These are phyloP conservation scores for Furculomyces boomerangus DNA, from an alignment of 371 early-diverging fungal species.

Conservation along the genomic window DNA sequence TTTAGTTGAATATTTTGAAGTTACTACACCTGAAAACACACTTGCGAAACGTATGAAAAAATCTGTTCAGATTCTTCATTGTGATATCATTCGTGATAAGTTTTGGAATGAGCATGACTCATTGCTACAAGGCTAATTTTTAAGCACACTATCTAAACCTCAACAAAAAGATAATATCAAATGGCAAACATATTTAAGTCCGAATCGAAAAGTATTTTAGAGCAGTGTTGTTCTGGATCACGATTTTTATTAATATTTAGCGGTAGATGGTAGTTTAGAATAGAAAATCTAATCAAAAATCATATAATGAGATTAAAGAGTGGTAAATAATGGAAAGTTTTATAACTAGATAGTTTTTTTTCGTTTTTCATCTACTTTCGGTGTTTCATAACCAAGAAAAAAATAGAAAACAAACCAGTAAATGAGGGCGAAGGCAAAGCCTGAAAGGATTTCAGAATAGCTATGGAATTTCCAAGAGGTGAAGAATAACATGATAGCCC, in stretches of 20 bases:
- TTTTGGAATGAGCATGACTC: conserved; percentile 49
- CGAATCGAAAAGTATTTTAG: too few species aligned
- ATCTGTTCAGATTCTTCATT: conserved; percentile 35
- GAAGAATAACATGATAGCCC: conserved; percentile 56
- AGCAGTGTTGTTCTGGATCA: too few species aligned
- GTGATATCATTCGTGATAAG: conserved; percentile 68
- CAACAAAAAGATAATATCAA: too few species aligned
- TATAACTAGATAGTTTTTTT: too few species aligned
- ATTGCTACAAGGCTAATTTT: conserved; percentile 10
- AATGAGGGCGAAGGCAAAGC: conserved; percentile 41
- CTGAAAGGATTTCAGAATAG: conserved; percentile 45
- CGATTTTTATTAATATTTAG: too few species aligned
- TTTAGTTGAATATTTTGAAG: conserved; percentile 18
- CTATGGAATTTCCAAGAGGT: conserved; percentile 71
- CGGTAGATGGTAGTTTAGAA: too few species aligned
- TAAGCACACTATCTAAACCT: too few species aligned
- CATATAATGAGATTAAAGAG: too few species aligned
- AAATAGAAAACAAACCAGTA: conserved; percentile 33
- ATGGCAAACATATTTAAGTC: too few species aligned
- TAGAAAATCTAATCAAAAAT: too few species aligned
- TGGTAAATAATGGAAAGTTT: too few species aligned
- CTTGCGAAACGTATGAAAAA: conserved; percentile 26
- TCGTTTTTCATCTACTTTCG: too few species aligned
- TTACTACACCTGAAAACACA: conserved; percentile 7
- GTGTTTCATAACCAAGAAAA: neutral